Conservation (phyloP, 805 yeast genomes). For the Blastobotrys terrestris region DNA sequence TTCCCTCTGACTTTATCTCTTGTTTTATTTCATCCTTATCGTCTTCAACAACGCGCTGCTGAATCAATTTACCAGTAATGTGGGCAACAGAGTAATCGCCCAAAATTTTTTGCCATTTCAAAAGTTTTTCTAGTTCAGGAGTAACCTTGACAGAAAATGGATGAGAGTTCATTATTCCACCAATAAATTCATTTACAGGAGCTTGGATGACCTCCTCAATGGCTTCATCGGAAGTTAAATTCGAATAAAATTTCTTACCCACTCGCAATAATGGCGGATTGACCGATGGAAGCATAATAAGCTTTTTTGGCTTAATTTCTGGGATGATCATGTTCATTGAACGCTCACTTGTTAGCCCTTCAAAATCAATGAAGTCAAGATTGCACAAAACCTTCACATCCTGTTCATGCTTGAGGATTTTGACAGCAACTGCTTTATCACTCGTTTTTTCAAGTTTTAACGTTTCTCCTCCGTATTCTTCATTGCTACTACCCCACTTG, state of each 20-base stretch:
- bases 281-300: constrained; percentile 45
- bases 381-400: constrained; percentile 59
- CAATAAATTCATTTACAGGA: constrained; percentile 20
- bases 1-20: constrained; percentile 15
- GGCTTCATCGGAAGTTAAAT: background rate
- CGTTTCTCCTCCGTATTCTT: constrained; percentile 34
- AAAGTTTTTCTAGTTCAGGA: constrained; percentile 48
- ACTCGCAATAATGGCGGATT: background rate
- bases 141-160: constrained; percentile 63
- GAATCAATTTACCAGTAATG: constrained; percentile 56
- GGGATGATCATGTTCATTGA: constrained; percentile 75
- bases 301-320: constrained; percentile 67
- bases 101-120: constrained; percentile 79
- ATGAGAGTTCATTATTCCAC: constrained; percentile 37
- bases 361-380: constrained; percentile 68
- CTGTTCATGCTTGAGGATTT: constrained; percentile 32
- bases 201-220: constrained; percentile 15
- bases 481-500: constrained; percentile 29
- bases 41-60: too few relatives aligned
- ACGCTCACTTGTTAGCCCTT: constrained; percentile 78
- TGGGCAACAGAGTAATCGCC: constrained; percentile 81
- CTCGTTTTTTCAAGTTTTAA: constrained; percentile 44
- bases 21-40: background rate
- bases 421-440: constrained; percentile 38
- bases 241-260: background rate